Evolutionary conservation across 331 rosid species (phyloP).

Genomic region (Phaseolus coccineus): DNA sequence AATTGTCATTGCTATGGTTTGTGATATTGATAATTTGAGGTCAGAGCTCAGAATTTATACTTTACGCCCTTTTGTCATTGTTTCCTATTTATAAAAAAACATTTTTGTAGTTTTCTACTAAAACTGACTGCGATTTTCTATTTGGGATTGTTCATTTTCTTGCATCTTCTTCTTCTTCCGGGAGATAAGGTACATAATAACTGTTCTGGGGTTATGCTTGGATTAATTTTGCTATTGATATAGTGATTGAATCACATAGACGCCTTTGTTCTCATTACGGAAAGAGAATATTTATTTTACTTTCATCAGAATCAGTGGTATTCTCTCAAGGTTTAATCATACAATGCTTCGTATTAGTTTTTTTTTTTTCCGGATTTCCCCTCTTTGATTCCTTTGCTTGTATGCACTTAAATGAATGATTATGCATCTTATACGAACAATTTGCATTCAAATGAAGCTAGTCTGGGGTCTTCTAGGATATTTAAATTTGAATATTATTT

Average conservation of each 20-base stretch:
- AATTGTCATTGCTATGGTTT: background rate
- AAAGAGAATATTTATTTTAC: background rate
- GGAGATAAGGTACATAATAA: conserved; percentile 34
- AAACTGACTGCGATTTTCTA: background rate
- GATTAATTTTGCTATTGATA: background rate
- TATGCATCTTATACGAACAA: background rate
- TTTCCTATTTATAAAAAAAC: conserved; percentile 2
- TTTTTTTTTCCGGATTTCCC: background rate
- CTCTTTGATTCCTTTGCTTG: background rate
- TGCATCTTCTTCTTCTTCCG: background rate
- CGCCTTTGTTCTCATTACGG: background rate
- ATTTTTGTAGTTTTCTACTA: background rate
- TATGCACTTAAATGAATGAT: background rate
- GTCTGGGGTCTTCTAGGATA: background rate
- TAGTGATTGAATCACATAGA: background rate
- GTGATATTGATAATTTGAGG: conserved; percentile 23
- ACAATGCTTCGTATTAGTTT: background rate
- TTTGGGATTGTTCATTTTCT: background rate
- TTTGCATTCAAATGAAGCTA: background rate
- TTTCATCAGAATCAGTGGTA: background rate
- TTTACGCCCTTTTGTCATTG: conserved; percentile 10
- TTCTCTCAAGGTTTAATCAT: background rate
- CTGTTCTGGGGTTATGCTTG: conserved; percentile 19
- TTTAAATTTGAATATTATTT: conserved; percentile 15
- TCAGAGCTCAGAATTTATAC: conserved; percentile 8